These are phyloP conservation scores for Dryas drummondii DNA, from an alignment of 306 rosid species.

Conservation along the genomic window DNA sequence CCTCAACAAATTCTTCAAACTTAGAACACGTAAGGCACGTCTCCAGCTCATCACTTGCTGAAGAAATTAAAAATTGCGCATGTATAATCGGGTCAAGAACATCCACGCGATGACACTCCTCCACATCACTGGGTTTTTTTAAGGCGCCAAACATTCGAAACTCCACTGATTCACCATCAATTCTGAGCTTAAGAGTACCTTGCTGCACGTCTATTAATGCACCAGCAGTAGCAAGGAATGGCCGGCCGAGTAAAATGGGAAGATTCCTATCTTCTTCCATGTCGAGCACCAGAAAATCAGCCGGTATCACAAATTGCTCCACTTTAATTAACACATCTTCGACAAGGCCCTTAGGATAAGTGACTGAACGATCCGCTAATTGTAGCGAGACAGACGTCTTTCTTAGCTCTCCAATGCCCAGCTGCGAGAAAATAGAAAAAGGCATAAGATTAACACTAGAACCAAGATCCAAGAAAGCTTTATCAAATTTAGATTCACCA, in stretches of 20 bases:
- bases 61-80: too few species aligned
- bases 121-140: too few species aligned
- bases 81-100: too few species aligned
- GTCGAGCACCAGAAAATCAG: too few species aligned
- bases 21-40: too few species aligned
- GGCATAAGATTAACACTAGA: not conserved
- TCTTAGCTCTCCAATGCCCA: not conserved
- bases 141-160: not conserved
- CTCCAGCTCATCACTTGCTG: not conserved
- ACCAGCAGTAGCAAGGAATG: not conserved
- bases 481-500: not conserved
- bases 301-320: too few species aligned
- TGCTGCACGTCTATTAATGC: not conserved
- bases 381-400: not conserved
- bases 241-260: too few species aligned
- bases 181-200: not conserved
- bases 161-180: not conserved
- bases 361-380: not conserved
- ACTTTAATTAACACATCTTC: not conserved
- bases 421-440: not conserved
- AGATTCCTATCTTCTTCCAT: too few species aligned
- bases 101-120: too few species aligned
- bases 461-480: not conserved
- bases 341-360: not conserved
- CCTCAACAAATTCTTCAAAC: too few species aligned